A percentile compares a stretch with the other conserved stretches of the same genome.
phyloP scores from a whole-genome alignment of 1,284 basidiomycete species.

The Melampsora americana region DNA sequence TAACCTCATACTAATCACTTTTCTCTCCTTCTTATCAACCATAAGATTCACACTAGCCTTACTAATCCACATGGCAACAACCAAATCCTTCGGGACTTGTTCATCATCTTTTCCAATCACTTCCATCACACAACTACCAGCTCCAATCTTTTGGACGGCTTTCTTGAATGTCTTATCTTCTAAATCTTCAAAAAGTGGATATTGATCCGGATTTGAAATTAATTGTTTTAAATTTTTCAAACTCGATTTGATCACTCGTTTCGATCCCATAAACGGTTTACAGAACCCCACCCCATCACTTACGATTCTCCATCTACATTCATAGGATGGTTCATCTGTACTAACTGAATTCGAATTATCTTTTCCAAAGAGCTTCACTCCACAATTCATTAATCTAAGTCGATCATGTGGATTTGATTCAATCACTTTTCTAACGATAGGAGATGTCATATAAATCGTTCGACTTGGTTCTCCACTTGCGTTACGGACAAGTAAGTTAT shows the following conservation, averaged over 20 bases:
- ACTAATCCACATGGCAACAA: slow-evolving; percentile 87
- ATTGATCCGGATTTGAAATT: slow-evolving; percentile 64
- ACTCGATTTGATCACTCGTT: slow-evolving; percentile 64
- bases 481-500: slow-evolving; percentile 81
- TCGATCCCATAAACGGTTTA: slow-evolving; percentile 69
- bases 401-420: slow-evolving; percentile 77
- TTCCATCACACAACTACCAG: slow-evolving; percentile 39
- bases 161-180: slow-evolving; percentile 15
- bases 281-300: slow-evolving; percentile 80
- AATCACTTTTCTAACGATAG: slow-evolving; percentile 70
- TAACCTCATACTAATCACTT: slow-evolving; percentile 76
- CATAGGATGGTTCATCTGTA: slow-evolving; percentile 53
- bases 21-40: slow-evolving; percentile 92
- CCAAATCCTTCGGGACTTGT: slow-evolving; percentile 55
- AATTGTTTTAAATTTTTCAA: slow-evolving; percentile 66
- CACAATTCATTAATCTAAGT: slow-evolving; percentile 81
- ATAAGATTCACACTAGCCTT: slow-evolving; percentile 77
- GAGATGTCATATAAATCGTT: slow-evolving; percentile 84
- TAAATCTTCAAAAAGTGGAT: slow-evolving; percentile 59
- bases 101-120: neutral
- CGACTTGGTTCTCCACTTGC: slow-evolving; percentile 71
- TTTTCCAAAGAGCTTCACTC: slow-evolving; percentile 70
- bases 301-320: slow-evolving; percentile 65
- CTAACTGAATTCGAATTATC: slow-evolving; percentile 59
- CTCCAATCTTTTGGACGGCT: slow-evolving; percentile 4